Evolutionary conservation across 2,329 filamentous ascomycete genomes (phyloP).

Genomic region (Amphichorda felina): DNA sequence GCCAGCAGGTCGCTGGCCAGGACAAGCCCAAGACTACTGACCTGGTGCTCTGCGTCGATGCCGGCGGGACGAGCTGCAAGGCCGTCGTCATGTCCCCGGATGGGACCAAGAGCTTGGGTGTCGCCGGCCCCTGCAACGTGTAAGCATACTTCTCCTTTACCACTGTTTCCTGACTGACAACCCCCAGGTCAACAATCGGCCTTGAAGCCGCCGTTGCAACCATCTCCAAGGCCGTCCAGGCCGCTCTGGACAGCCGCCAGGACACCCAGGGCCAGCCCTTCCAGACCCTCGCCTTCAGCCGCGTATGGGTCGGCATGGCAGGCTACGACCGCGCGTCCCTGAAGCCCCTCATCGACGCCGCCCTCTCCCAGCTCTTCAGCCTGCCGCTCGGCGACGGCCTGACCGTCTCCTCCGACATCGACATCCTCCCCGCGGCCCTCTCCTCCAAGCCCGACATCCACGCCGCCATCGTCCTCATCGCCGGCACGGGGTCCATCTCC

Average conservation of each 20-base stretch:
- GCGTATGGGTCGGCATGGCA: slow-evolving; percentile 26
- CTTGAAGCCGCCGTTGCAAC: slow-evolving; percentile 13
- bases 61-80: slow-evolving; percentile 27
- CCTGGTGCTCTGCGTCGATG: slow-evolving; percentile 25
- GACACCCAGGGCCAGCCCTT: slow-evolving; percentile 1
- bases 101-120: slow-evolving; percentile 9
- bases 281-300: slow-evolving; percentile 8
- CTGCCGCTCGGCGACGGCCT: slow-evolving; percentile 10
- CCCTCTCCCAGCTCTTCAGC: slow-evolving; percentile 14
- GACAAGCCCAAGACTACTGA: too few species aligned
- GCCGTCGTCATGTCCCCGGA: slow-evolving; percentile 17
- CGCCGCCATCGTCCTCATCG: slow-evolving; percentile 22
- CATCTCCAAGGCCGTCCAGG: slow-evolving; percentile 13
- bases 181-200: slow-evolving; percentile 5
- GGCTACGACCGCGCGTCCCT: slow-evolving; percentile 24
- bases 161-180: too few species aligned
- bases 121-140: slow-evolving; percentile 1
- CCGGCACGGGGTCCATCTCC: slow-evolving; percentile 29
- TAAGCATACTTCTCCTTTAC: not conserved
- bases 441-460: slow-evolving; percentile 6
- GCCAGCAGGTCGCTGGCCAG: too few species aligned
- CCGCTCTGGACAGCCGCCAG: slow-evolving; percentile 9
- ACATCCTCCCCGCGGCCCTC: slow-evolving; percentile 19
- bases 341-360: slow-evolving; percentile 11
- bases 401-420: slow-evolving; percentile 24